Evolutionary conservation across 2,329 filamentous ascomycete species (phyloP), one percentile per base, ranked within the genome.

Genomic region (Didymella pomorum): DNA sequence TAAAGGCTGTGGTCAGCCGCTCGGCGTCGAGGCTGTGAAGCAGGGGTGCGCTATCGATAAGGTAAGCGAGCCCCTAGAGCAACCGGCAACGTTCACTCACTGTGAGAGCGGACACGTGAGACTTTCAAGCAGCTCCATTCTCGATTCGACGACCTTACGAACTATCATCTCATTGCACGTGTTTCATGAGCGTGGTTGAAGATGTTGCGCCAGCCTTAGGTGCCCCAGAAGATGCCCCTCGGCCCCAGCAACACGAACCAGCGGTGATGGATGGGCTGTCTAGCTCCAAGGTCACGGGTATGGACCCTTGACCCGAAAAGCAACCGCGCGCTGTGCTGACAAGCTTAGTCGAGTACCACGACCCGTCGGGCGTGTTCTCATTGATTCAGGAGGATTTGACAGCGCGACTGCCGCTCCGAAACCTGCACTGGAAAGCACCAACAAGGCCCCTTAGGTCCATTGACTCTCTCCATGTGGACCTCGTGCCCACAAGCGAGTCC

Each of bases 381-480:
- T 84, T 94, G 51, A 82, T 98, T 42, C 89, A 90, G 11, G 87
- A 91, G 2, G 88, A 93, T 57, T 83, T 99, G 57, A 83, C 90
- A 39, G 83, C 90, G 41, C 89, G 91, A 53, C 84, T 98, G 0
- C 95, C 95, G 31, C 83, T 99, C 35, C 90, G 89, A 64, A 96
- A 98, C 71, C 87, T 99, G 44, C 92, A 98, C 73, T 99, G 95
- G 95, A 96, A 98, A 77, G 97, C 95, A 14, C 92, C 96, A 61
- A 89, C 90, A 26, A 90, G 95, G 0, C 95, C 95, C 2, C 81
- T 98, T 33, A 90, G 95, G 65, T 97, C 95, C 14, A 99, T 99
- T 75, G 90, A 93, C 71, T 93, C 92, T 12, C 86, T 99, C 39
- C 92, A 97, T 72, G 87, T 98, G 70, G 93, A 97, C 61, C 87